Evolutionary conservation across 208 protist species (phyloP).

Genomic region (Trypanosoma boissoni): DNA sequence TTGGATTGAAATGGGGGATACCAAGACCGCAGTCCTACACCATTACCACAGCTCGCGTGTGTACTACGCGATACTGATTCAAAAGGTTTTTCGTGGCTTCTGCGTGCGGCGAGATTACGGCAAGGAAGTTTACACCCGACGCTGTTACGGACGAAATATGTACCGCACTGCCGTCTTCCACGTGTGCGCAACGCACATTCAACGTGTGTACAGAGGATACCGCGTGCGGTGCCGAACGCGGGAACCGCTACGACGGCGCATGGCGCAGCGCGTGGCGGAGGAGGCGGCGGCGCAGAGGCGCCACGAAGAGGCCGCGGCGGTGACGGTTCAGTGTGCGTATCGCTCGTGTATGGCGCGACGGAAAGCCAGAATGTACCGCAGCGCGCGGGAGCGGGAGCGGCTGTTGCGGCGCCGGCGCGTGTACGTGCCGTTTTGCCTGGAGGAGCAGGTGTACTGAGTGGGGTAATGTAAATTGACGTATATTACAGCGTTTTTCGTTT

Average conservation of each 20-base stretch:
- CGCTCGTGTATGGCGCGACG: conserved; percentile 15
- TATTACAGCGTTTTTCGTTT: background rate
- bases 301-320: conserved; percentile 5
- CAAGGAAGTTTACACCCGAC: conserved; percentile 33
- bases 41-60: conserved; percentile 57
- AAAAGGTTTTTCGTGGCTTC: conserved; percentile 69
- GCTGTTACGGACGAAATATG: conserved; percentile 68
- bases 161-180: conserved; percentile 49
- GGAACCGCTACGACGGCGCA: background rate
- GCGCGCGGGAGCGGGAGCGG: conserved; percentile 8
- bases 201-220: conserved; percentile 55
- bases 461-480: conserved; percentile 4
- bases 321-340: conserved; percentile 29
- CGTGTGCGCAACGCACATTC: conserved; percentile 48
- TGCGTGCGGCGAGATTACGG: conserved; percentile 52
- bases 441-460: conserved; percentile 30
- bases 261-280: conserved; percentile 3
- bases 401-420: conserved; percentile 17
- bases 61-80: conserved; percentile 78
- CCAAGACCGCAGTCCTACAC: conserved; percentile 45
- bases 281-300: background rate
- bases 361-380: background rate
- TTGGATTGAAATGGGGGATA: conserved; percentile 35
- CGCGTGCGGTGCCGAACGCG: conserved; percentile 15
- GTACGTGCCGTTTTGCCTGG: conserved; percentile 20